Evolutionary conservation across 1,139 yeast genomes (phyloP), one percentile per base, ranked within the genome.

Genomic region (Sugiyamaella xylanicola): DNA sequence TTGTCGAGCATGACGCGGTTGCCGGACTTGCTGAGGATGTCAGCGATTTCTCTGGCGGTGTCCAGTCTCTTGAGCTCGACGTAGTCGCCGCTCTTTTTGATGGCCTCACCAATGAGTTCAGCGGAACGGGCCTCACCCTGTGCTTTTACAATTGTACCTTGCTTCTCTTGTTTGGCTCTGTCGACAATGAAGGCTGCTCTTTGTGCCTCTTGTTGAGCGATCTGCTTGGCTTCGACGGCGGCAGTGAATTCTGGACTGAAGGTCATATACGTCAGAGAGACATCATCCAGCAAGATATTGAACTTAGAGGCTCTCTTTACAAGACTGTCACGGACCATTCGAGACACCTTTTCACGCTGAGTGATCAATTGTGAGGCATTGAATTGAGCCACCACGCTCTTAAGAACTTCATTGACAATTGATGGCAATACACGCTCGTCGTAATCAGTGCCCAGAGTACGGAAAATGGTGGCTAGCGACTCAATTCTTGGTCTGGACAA

Each of bases 81-180:
- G 72, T 93, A 93, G 73, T 93, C 98, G 74, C 81, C 87, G 27
- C 95, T 87, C 76, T 93, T 93, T 78, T 92, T 93, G 72, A 93
- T 92, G 55, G 99, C 99, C 64, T 93, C 99, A 82, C 99, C 99
- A 76, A 93, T 90, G 77, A 93, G 86, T 72, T 92, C 95, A 35
- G 99, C 99, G 56, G 97, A 88, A 70, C 89, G 86, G 63, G 99
- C 99, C 76, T 93, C 99, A 83, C 99, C 99, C 72, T 90, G 87
- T 4, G 98, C 98, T 73, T 87, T 90, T 58, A 93, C 97, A 63
- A 93, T 95, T 77, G 89, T 81, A 71, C 95, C 96, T 74, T 93
- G 97, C 73, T 93, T 93, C 76, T 93, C 99, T 74, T 95, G 99
- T 65, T 88, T 85, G 16, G 99, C 99, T 70, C 92, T 89, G 73